phyloP scores from a whole-genome alignment of 352 stramenopile genomes.

The Phytophthora cactorum region DNA sequence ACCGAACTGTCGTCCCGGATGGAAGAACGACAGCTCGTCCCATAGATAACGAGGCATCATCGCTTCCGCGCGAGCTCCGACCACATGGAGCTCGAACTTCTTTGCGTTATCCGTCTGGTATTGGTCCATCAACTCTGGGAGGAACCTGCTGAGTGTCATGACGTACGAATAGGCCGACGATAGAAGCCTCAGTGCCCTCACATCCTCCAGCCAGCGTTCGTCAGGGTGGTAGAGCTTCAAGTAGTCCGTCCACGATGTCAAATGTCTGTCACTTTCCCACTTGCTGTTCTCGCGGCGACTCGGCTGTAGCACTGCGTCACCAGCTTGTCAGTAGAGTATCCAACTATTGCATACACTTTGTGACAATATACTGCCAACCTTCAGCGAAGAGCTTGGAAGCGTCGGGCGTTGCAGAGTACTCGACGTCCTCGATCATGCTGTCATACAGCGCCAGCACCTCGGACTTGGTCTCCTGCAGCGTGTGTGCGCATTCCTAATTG shows the following conservation, averaged over 20 bases:
- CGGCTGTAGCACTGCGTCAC: constrained; percentile 37
- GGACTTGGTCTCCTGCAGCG: constrained; percentile 26
- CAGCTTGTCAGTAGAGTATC: constrained; percentile 1
- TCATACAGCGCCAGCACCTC: constrained; percentile 49
- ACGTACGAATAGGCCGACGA: constrained; percentile 78
- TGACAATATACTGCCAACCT: constrained; percentile 34
- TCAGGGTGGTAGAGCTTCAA: constrained; percentile 47
- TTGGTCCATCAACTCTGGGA: constrained; percentile 28
- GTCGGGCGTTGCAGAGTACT: constrained; percentile 42
- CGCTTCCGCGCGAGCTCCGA: constrained; percentile 75
- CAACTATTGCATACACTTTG: constrained; percentile 6
- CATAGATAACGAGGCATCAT: constrained; percentile 79
- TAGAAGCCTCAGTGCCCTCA: constrained; percentile 48
- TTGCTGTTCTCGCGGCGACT: constrained; percentile 26
- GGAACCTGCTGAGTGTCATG: constrained; percentile 63
- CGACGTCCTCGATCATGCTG: constrained; percentile 49
- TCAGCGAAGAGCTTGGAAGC: constrained; percentile 51
- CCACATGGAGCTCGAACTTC: constrained; percentile 50
- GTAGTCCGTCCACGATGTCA: constrained; percentile 54
- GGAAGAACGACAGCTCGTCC: constrained; percentile 59
- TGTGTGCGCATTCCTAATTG: constrained; percentile 38
- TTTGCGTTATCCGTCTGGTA: constrained; percentile 2
- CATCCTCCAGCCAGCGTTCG: constrained; percentile 39
- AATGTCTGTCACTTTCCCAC: constrained; percentile 12
- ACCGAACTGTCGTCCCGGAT: constrained; percentile 38